A percentile compares a stretch with the other conserved stretches of the same genome.
phyloP scores from a whole-genome alignment of 345 rosid species.

The Hibiscus trionum region DNA sequence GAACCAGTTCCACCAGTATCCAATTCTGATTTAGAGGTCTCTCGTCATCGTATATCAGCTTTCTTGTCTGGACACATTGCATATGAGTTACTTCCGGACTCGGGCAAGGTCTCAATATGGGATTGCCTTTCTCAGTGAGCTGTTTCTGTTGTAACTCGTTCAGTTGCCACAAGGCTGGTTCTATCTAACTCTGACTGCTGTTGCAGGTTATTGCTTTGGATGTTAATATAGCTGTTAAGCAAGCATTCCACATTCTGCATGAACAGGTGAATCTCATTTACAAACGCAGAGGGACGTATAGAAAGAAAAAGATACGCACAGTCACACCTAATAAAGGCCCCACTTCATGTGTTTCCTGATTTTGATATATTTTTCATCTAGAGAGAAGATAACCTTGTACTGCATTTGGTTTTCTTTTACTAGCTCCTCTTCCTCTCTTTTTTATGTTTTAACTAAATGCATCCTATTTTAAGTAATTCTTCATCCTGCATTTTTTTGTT shows the following conservation, averaged over 20 bases:
- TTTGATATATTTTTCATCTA: neutral
- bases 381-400: neutral
- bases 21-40: constrained; percentile 58
- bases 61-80: constrained; percentile 73
- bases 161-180: neutral
- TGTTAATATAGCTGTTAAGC: constrained; percentile 90
- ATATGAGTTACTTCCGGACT: constrained; percentile 91
- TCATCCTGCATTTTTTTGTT: neutral
- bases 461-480: neutral
- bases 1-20: constrained; percentile 41
- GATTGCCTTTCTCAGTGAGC: constrained; percentile 23
- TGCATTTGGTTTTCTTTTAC: neutral
- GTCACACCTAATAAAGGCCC: neutral
- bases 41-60: constrained; percentile 59
- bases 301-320: neutral
- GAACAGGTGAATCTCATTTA: constrained; percentile 65
- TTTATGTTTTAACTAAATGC: neutral
- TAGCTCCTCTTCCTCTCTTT: neutral
- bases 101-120: constrained; percentile 83
- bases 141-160: constrained; percentile 13
- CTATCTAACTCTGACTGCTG: constrained; percentile 9
- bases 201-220: constrained; percentile 87
- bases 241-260: constrained; percentile 91
- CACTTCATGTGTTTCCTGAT: neutral
- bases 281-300: neutral